Evolutionary conservation across 2,329 filamentous ascomycete species (phyloP).

Genomic region (Coniochaeta hoffmannii): DNA sequence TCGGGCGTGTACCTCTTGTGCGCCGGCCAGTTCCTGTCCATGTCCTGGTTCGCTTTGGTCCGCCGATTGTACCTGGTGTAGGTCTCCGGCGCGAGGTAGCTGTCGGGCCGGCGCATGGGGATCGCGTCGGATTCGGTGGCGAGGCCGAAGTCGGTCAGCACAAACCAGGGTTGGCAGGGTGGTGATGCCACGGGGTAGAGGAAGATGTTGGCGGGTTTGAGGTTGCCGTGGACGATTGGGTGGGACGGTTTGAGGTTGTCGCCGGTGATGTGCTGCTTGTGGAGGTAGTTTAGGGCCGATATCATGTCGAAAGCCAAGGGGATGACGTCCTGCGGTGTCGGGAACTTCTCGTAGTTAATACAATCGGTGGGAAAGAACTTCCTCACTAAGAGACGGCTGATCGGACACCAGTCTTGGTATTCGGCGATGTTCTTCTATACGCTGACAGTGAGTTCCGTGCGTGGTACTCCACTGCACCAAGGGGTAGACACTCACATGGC

Average conservation of each 20-base stretch:
- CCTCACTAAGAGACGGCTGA: not conserved
- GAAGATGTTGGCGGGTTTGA: not conserved
- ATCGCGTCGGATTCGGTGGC: not conserved
- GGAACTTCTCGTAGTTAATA: not conserved
- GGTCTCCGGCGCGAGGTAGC: not conserved
- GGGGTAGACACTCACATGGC: not conserved
- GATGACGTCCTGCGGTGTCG: not conserved
- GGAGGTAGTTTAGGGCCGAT: not conserved
- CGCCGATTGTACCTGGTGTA: no score
- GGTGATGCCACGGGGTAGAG: not conserved
- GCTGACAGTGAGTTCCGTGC: not conserved
- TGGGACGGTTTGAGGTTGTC: not conserved
- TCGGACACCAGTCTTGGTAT: not conserved
- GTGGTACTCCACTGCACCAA: not conserved
- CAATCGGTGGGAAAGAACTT: not conserved
- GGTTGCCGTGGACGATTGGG: not conserved
- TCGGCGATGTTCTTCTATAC: not conserved
- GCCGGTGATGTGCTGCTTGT: not conserved
- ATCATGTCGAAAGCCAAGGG: not conserved
- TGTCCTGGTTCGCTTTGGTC: not conserved
- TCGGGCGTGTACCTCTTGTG: not conserved
- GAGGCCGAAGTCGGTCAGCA: not conserved
- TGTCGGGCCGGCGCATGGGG: not conserved
- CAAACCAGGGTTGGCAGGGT: not conserved
- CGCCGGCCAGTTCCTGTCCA: not conserved